Conservation (phyloP, 352 stramenopile species). For the Peronospora tabacina region DNA sequence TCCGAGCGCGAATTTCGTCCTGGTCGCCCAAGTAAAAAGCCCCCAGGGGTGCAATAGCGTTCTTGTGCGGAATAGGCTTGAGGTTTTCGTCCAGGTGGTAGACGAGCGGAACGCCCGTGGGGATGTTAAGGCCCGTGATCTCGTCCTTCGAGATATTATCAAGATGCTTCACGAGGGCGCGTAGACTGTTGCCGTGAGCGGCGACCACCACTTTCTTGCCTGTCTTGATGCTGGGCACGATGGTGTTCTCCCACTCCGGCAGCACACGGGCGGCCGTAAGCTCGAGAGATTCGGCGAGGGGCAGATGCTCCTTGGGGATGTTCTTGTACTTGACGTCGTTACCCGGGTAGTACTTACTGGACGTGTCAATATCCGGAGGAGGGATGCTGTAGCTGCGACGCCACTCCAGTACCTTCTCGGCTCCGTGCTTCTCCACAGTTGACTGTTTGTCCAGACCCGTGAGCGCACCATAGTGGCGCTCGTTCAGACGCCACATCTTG, state of each 20-base stretch:
- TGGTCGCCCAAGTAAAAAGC: slow-evolving; percentile 90
- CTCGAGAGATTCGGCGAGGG: slow-evolving; percentile 90
- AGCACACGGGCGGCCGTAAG: slow-evolving; percentile 89
- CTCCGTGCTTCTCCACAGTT: slow-evolving; percentile 86
- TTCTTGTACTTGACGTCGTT: slow-evolving; percentile 89
- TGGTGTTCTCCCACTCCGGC: slow-evolving; percentile 87
- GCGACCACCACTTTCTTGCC: slow-evolving; percentile 94
- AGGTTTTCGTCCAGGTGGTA: slow-evolving; percentile 85
- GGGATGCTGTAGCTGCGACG: slow-evolving; percentile 97
- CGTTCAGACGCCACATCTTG: slow-evolving; percentile 91
- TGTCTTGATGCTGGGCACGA: slow-evolving; percentile 86
- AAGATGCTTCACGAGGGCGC: slow-evolving; percentile 91
- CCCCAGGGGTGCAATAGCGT: slow-evolving; percentile 80
- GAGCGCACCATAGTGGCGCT: slow-evolving; percentile 85
- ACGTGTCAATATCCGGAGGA: slow-evolving; percentile 88
- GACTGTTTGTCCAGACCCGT: slow-evolving; percentile 89
- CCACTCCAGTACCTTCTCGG: slow-evolving; percentile 93
- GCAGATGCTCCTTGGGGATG: slow-evolving; percentile 80
- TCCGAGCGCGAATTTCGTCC: slow-evolving; percentile 92
- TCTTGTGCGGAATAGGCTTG: slow-evolving; percentile 71
- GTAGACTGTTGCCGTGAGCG: slow-evolving; percentile 91
- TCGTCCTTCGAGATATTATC: slow-evolving; percentile 88
- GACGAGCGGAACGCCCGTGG: slow-evolving; percentile 85
- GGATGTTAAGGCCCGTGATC: slow-evolving; percentile 93
- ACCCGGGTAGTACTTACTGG: slow-evolving; percentile 88